phyloP scores from a whole-genome alignment of 148 eudicot species.

The Rhododendron simsii region DNA sequence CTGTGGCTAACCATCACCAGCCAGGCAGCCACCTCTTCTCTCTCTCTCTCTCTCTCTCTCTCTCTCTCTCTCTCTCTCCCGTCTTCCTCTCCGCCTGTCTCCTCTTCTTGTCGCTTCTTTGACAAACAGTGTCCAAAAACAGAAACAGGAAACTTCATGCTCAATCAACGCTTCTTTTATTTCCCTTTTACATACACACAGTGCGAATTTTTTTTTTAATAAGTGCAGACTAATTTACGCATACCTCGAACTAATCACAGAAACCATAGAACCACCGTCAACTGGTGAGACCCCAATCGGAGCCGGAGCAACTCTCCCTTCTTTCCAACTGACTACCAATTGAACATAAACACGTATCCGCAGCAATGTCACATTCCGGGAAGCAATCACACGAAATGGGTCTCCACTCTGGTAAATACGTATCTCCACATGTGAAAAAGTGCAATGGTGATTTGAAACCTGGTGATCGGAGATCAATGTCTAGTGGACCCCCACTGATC shows the following conservation, averaged over 20 bases:
- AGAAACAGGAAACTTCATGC: neutral
- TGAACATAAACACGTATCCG: neutral
- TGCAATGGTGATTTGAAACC: conserved; percentile 10
- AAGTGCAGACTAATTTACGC: too few relatives aligned
- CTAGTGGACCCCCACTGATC: conserved; percentile 28
- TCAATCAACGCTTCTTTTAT: neutral
- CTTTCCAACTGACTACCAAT: neutral
- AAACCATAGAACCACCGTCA: neutral
- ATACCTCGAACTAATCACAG: too few relatives aligned
- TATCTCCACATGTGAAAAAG: neutral
- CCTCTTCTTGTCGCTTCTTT: neutral
- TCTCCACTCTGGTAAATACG: too few relatives aligned
- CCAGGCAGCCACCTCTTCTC: too few relatives aligned
- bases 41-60: neutral
- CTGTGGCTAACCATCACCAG: too few relatives aligned
- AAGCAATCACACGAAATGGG: conserved; percentile 20
- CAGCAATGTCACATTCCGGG: conserved; percentile 18
- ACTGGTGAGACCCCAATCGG: neutral
- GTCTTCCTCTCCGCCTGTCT: neutral
- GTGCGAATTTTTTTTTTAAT: neutral
- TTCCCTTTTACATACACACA: neutral
- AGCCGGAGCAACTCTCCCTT: neutral
- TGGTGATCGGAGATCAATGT: conserved; percentile 31
- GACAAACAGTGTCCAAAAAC: neutral
- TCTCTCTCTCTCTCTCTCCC: neutral